Evolutionary conservation across 495 filamentous ascomycete genomes (phyloP), one percentile per base, ranked within the genome.

Genomic region (Staphylotrichum longicolle): DNA sequence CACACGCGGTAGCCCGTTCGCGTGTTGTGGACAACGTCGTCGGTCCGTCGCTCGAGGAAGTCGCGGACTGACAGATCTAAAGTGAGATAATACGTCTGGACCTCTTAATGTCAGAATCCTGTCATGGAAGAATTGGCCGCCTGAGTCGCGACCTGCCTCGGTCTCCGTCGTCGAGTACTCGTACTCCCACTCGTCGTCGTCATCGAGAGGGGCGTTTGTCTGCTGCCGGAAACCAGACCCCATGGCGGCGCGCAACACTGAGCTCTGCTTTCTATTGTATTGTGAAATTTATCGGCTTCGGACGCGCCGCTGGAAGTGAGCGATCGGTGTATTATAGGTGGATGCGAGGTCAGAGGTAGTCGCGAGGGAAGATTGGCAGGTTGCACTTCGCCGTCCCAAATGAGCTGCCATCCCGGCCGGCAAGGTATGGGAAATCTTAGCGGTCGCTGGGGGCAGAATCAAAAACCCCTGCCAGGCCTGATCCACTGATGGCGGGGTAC

Each of bases 141-240:
- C 20, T 27, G 20, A 14, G 33, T 37, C n/a, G 2, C 45, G 11
- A 10, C 61, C 40, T 66, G 77, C 81, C 70, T 84, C 82, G n/a
- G 72, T 81, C 59, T 85, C 80, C 3, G 80, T 82, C 7, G 74
- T 66, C 0, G 82, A 85, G 63, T 85, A 85, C 51, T 85, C 82
- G 62, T 83, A 83, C 58, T 85, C 82, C 81, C 80, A 85, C 52
- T 82, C 82, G 14, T 79, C 75, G 32, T 77, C 74, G 51, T 78
- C 70, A 1, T 80, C 78, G 20, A 9, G 7, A 0, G 35, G 4
- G 7, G 3, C 30, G 14, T 11, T 48, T 34, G 14, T 5, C n/a
- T 8, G 20, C 4, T 5, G n/a, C 10, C 3, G 20, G 32, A 12
- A 2, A 14, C 1, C 2, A 4, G 37, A 27, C 41, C 34, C 58